Evolutionary conservation across 495 filamentous ascomycete species (phyloP).

Genomic region (Copromyces sp.): DNA sequence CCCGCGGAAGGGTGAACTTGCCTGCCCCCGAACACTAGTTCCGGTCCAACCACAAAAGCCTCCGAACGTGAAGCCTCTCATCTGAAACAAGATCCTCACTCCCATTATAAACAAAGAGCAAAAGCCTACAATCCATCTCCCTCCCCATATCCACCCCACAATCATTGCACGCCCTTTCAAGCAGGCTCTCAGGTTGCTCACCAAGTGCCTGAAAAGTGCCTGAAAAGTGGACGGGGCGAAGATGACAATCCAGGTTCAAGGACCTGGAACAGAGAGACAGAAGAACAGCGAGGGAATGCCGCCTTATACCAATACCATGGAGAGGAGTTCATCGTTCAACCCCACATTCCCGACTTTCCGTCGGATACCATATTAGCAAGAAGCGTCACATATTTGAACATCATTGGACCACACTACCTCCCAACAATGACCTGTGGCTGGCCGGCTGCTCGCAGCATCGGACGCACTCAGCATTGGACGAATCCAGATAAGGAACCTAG

Average conservation of each 20-base stretch:
- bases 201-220: slow-evolving; percentile 9
- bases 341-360: neutral
- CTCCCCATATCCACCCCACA: slow-evolving; percentile 6
- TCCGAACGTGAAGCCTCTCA: too few relatives aligned
- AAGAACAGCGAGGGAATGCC: neutral
- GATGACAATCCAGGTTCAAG: too few relatives aligned
- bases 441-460: neutral
- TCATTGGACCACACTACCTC: neutral
- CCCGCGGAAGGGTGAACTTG: too few relatives aligned
- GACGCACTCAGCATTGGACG: neutral
- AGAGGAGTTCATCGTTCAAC: neutral
- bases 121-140: slow-evolving; percentile 13
- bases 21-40: too few relatives aligned
- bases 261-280: too few relatives aligned
- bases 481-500: neutral
- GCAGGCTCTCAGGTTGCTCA: neutral
- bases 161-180: slow-evolving; percentile 6
- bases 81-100: too few relatives aligned
- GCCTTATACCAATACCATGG: neutral
- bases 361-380: too few relatives aligned
- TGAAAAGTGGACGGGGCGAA: neutral
- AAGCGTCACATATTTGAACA: too few relatives aligned
- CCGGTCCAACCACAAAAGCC: too few relatives aligned
- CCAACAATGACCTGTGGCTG: neutral
- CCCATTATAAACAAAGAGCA: too few relatives aligned